Evolutionary conservation across 2,329 filamentous ascomycete species (phyloP).

Genomic region (Penicillium sp.): DNA sequence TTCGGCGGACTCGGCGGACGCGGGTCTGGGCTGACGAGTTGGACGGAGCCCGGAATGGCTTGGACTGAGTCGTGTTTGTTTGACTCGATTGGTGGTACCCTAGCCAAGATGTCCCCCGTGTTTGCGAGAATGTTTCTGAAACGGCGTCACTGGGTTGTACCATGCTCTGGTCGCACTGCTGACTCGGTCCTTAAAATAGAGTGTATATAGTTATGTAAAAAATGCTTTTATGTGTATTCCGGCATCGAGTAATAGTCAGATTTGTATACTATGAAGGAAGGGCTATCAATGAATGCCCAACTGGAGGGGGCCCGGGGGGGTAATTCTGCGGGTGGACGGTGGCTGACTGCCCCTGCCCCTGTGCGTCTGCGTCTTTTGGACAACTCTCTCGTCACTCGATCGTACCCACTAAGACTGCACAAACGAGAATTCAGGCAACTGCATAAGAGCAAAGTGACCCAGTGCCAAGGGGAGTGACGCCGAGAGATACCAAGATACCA

Average conservation of each 20-base stretch:
- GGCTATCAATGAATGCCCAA: not conserved
- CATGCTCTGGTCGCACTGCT: not conserved
- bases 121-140: constrained; percentile 2
- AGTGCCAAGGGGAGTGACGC: constrained; percentile 1
- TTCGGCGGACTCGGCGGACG: not conserved
- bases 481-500: constrained; percentile 7
- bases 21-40: not conserved
- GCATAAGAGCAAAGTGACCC: constrained; percentile 1
- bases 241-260: too few relatives aligned
- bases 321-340: not conserved
- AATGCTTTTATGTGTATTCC: too few relatives aligned
- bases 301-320: not conserved
- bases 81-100: not conserved
- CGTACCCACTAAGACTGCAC: not conserved
- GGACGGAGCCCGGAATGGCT: not conserved
- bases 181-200: not conserved
- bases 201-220: not conserved
- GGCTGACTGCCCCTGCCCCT: not conserved
- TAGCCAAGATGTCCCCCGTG: constrained; percentile 1
- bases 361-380: too few relatives aligned
- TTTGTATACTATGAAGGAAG: too few relatives aligned
- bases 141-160: not conserved
- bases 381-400: too few relatives aligned
- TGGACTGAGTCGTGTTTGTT: not conserved
- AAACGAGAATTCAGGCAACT: constrained; percentile 13